Evolutionary conservation across 805 yeast species (phyloP), one percentile per base, ranked within the genome.

Genomic region (Dipodascus albidus): DNA sequence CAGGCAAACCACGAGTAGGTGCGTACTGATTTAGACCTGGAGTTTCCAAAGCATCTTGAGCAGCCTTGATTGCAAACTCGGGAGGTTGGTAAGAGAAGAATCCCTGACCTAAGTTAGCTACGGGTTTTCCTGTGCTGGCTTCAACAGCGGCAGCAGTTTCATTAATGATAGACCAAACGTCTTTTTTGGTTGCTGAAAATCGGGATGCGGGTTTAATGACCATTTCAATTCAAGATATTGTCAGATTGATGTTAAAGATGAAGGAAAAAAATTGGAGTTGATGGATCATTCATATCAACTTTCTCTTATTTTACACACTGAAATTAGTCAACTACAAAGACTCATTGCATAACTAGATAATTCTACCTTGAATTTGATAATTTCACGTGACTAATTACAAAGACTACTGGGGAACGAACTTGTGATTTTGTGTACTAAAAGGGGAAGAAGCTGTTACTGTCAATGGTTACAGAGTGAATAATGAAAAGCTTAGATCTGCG

Each of bases 21-120:
- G 98, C 87, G 65, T 93, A 93, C 70, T 93, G 99, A 69, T 93
- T 93, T 66, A 80, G 80, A 55, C 82, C 75, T 2, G 98, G 83
- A 33, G 72, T 73, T 53, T 80, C 82, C 48, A 89, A 74, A 0
- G 96, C 91, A 47, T 77, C 74, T 58, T 81, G 79, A 17, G 91
- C 95, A 3, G 96, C 95, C 9, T 81, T 76, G 55, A 85, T 74
- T 15, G 95, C 96, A 69, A 93, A 93, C n/a, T 81, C 78, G 0
- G 99, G 99, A 2, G 99, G 99, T 27, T 90, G 79, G 67, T 91
- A 93, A 1, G 96, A 88, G 74, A 93, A 93, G 70, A 93, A 93
- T 1, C 99, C 99, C 68, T 93, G 99, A 33, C 99, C 99, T 54
- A 93, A 76, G 62, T 93, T 93, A 56, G 84, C 83, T 53, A 91